Evolutionary conservation across 768 basidiomycete species (phyloP), one percentile per base, ranked within the genome.

Genomic region (Termitomyces sp.): DNA sequence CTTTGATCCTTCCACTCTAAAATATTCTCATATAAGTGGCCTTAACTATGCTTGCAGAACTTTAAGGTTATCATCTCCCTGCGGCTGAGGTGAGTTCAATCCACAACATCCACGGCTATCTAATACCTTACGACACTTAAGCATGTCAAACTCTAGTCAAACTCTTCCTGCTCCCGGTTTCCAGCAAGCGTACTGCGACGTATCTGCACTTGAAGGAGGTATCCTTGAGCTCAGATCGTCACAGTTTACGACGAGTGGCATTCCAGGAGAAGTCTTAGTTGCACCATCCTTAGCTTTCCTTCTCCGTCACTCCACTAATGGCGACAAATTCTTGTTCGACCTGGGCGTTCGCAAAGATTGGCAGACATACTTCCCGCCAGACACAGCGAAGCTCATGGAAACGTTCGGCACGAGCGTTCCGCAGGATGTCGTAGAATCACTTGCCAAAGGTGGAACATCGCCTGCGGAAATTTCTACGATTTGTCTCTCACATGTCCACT

Each of bases 151-250:
- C 31, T 16, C 16, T 8, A 54, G 28, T 15, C 66, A 68, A 62
- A 48, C 68, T 1, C 70, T 83, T 36, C 82, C 81, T 9, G 62
- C 65, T 3, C 78, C 80, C 2, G 33, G 61, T 7, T 50, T 64
- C 0, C 67, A 76, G 52, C 84, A 86, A 62, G 69, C 83, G 0
- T 84, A 77, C 63, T 77, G 80, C 57, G 61, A 74, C 29, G 76
- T 85, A 34, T 86, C 85, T 41, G 83, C 79, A 0, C 74, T 86
- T 37, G 81, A 83, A 59, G 78, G 75, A 0, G 85, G 84, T 5
- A 61, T 72, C 10, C 66, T 85, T 6, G 62, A 61, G 26, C 60
- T 84, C 9, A 64, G 73, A 0, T 63, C 77, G 24, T 72, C 71
- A 34, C 66, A 68, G 54, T 63, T 80, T 52, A 64, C 81, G 37